phyloP scores from a whole-genome alignment of 768 basidiomycete species.

The Clavulina sp. region DNA sequence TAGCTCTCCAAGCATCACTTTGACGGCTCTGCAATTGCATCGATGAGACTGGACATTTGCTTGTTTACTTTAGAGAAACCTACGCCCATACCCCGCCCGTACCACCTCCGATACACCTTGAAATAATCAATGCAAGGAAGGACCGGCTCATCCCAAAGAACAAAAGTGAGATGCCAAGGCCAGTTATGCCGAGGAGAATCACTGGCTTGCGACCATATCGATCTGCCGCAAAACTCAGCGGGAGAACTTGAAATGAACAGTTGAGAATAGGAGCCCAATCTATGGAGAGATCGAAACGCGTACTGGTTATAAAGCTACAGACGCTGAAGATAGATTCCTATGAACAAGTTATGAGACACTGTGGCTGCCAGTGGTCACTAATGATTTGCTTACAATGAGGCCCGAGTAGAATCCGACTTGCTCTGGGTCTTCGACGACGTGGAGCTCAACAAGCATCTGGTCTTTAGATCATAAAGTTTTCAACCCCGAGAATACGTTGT shows the following conservation, averaged over 20 bases:
- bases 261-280: neutral
- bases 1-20: neutral
- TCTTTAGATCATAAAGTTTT: neutral
- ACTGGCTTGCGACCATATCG: slow-evolving; percentile 13
- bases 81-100: neutral
- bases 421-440: slow-evolving; percentile 12
- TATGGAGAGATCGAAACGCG: neutral
- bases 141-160: slow-evolving; percentile 11
- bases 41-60: neutral
- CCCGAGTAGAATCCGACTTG: slow-evolving; percentile 13
- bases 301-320: neutral
- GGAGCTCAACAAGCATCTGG: slow-evolving; percentile 13
- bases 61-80: neutral
- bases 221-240: slow-evolving; percentile 6
- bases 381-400: slow-evolving; percentile 3
- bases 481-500: too few species aligned
- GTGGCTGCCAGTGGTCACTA: neutral
- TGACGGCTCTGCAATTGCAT: neutral
- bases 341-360: too few species aligned
- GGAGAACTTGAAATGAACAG: neutral
- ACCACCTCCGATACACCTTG: neutral
- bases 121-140: slow-evolving; percentile 9
- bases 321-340: neutral
- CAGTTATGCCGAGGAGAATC: slow-evolving; percentile 9
- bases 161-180: slow-evolving; percentile 8